Evolutionary conservation across 2,329 filamentous ascomycete species (phyloP), one percentile per base, ranked within the genome.

Genomic region (Cladophialophora yegresii): DNA sequence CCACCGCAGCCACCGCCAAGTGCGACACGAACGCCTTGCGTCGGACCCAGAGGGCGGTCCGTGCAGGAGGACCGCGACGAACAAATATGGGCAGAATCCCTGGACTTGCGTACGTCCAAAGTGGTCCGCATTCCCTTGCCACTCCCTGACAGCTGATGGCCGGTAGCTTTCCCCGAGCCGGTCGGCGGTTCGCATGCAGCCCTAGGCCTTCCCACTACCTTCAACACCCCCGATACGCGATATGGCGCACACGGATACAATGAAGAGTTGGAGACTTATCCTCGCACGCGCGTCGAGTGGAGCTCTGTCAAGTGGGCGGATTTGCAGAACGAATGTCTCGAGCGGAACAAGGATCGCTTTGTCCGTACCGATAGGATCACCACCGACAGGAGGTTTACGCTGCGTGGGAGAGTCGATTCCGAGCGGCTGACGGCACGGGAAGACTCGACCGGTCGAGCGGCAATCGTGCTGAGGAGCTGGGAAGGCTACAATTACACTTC

Each of bases 391-490:
- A 57, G 58, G 53, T 65, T 65, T 33, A 40, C 13, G 10, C 26
- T 58, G 28, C 45, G 26, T 33, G 36, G 36, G n/a, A 61, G 51
- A 36, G 23, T 45, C 28, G 10, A 23, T 33, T 16, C 16, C 45
- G 36, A 28, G 13, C 28, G 40, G 8, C 43, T 62, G 8, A 45
- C 53, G 28, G 51, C 58, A 30, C 50, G 63, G 26, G 23, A 49
- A 45, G n/a, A 20, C 36, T 45, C 58, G 7, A 65, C 63, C 5
- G 63, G 63, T 13, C 86, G 90, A n/a, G 92, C 87, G 4, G 91
- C 89, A 6, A 83, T 96, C 12, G 82, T 96, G 0, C 85, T 96
- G 56, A 87, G 92, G 28, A 91, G 90, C 4, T 96, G 93, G 82
- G 85, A 85, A 62, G 89, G 90, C 67, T 95, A 90, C 77, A 78